Evolutionary conservation across 441 rosid genomes (phyloP), one percentile per base, ranked within the genome.

Genomic region (Populus tomentosa): DNA sequence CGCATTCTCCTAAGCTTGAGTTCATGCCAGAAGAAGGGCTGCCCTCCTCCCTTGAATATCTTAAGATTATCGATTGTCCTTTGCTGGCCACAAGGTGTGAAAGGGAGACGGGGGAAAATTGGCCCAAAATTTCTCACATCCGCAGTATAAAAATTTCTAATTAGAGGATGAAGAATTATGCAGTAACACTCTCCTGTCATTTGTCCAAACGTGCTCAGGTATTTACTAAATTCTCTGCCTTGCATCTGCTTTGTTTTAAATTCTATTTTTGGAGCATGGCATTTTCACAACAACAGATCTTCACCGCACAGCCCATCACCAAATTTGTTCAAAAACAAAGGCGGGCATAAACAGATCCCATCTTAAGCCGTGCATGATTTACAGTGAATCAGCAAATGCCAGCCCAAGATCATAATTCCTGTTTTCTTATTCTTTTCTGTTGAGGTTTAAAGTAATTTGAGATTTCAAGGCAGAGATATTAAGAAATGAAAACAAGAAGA

Each of bases 31-130:
- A 61, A 56, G 42, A 56, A 30, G 80, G 78, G 67, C n/a, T 82
- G 62, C 75, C 79, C 42, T 63, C 63, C 2, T 77, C 79, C 20
- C 70, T 77, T 66, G 20, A 66, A 24, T 71, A 62, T 30, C 70
- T 78, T 5, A 42, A 20, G 6, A 77, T 71, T 30, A 36, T 66
- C 14, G 78, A 75, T 0, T 86, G 88, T 66, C 13, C 80, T 26
- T 67, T 72, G 77, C 77, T 80, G 79, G 72, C 71, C 13, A 75
- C 66, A 64, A 56, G 46, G 64, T 76, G 83, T 32, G 74, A 70
- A 38, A 61, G 75, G 70, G 82, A 72, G 26, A 67, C 53, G 16
- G 91, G 82, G 77, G 80, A 64, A 69, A 81, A 81, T 32, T 67
- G 70, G 70, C 40, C 70, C 70, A 67, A 67, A 18, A 67, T 67